These are phyloP conservation scores for Leccinum imitatum DNA, from an alignment of 768 basidiomycete genomes.

Conservation along the genomic window DNA sequence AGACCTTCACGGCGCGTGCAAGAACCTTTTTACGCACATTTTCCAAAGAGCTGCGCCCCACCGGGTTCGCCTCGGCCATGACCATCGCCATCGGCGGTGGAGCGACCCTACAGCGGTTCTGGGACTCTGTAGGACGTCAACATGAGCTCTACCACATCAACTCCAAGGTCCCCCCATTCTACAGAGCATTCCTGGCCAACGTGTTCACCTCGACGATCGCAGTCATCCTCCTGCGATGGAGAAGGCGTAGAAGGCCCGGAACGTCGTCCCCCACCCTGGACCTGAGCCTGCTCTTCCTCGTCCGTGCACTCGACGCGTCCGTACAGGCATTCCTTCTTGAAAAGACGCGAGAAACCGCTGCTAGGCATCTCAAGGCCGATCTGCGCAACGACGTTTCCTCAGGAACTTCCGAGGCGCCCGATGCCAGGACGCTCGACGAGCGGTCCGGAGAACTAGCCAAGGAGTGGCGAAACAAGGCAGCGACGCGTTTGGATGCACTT, in stretches of 20 bases:
- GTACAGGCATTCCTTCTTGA: conserved; percentile 51
- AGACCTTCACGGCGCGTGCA: conserved; percentile 21
- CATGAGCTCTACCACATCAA: neutral
- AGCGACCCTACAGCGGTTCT: conserved; percentile 48
- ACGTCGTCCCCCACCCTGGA: conserved; percentile 58
- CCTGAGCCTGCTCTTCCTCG: conserved; percentile 63
- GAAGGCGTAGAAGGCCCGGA: conserved; percentile 28
- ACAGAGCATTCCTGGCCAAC: conserved; percentile 61
- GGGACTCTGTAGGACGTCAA: conserved; percentile 28
- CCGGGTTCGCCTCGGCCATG: conserved; percentile 70
- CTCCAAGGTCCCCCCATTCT: conserved; percentile 37
- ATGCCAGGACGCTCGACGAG: conserved; percentile 2
- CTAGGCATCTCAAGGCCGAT: neutral
- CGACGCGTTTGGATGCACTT: conserved; percentile 60
- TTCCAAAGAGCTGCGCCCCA: conserved; percentile 53
- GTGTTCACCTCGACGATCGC: conserved; percentile 55
- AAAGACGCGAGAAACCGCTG: conserved; percentile 12
- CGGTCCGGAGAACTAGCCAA: conserved; percentile 26
- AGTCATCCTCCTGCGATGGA: conserved; percentile 55
- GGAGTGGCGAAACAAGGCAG: conserved; percentile 34
- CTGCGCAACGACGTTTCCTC: neutral
- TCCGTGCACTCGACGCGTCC: conserved; percentile 65
- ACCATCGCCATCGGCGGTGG: conserved; percentile 66
- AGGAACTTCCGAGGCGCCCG: neutral
- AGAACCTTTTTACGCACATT: conserved; percentile 38